These are phyloP conservation scores for Mrakiaceae sp. DNA, from an alignment of 1,284 basidiomycete genomes.

Conservation along the genomic window DNA sequence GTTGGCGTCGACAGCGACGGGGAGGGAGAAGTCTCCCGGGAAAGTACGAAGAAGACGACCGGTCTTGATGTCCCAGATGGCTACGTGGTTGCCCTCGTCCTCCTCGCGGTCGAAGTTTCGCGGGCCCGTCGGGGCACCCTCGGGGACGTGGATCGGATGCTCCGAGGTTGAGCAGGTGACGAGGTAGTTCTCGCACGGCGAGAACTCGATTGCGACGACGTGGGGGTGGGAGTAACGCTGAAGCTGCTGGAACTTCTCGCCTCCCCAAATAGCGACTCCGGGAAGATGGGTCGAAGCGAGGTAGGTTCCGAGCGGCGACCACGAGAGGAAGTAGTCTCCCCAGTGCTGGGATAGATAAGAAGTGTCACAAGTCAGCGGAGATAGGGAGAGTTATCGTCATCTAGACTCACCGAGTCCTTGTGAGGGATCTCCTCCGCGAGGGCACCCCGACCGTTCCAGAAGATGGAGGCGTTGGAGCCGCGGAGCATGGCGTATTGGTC, in stretches of 20 bases:
- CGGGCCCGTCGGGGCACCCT: conserved; percentile 48
- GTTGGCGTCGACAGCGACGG: conserved; percentile 37
- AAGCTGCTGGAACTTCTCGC: conserved; percentile 65
- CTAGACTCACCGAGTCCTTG: conserved; percentile 26
- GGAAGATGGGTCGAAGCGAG: conserved; percentile 89
- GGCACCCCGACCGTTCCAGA: conserved; percentile 88
- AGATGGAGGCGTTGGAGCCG: conserved; percentile 79
- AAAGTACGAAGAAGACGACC: conserved; percentile 89
- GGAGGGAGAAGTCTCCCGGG: conserved; percentile 41
- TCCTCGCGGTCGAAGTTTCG: conserved; percentile 46
- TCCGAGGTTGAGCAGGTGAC: conserved; percentile 83
- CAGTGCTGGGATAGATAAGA: conserved; percentile 50
- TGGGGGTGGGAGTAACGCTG: conserved; percentile 85
- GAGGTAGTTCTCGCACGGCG: conserved; percentile 91
- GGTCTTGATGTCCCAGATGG: conserved; percentile 95
- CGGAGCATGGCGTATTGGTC: conserved; percentile 95
- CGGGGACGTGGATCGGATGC: conserved; percentile 80
- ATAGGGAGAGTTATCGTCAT: conserved; percentile 18
- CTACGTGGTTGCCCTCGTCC: conserved; percentile 94
- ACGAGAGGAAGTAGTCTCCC: conserved; percentile 95
- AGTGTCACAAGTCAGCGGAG: not conserved
- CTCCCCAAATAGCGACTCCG: conserved; percentile 94
- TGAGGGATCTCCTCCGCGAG: conserved; percentile 60
- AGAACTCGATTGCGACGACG: conserved; percentile 94
- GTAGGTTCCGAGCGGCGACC: conserved; percentile 93